These are phyloP conservation scores for Kalanchoe fedtschenkoi DNA, from an alignment of 164 flowering plant species.

Conservation along the genomic window DNA sequence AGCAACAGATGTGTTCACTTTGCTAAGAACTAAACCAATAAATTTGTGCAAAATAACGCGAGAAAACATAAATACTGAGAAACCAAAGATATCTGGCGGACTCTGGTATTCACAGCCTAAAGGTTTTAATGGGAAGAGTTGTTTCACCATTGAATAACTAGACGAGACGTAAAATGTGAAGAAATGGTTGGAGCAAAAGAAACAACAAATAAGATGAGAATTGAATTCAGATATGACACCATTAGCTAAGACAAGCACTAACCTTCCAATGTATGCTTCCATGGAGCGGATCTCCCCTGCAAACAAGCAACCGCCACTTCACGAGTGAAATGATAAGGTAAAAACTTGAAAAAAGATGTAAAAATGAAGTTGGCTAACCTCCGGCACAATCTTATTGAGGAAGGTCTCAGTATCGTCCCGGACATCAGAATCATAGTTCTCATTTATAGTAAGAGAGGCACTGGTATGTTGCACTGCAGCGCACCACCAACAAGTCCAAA, in stretches of 20 bases:
- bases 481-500: conserved; percentile 1
- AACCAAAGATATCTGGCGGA: no score
- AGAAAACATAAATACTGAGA: neutral
- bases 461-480: conserved; percentile 96
- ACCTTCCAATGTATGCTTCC: conserved; percentile 99
- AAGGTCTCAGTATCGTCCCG: conserved; percentile 89
- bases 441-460: conserved; percentile 94
- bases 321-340: neutral
- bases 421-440: conserved; percentile 94
- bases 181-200: no score
- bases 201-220: neutral
- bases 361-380: conserved; percentile 29
- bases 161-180: no score
- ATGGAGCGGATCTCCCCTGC: conserved; percentile 85
- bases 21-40: neutral
- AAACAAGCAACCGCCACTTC: neutral
- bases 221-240: no score
- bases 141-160: neutral
- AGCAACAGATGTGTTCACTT: neutral
- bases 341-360: neutral
- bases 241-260: neutral
- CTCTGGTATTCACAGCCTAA: no score
- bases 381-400: conserved; percentile 83
- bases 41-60: neutral
- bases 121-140: neutral